Conservation (phyloP, 345 rosid species). For the Euphorbia lathyris region DNA sequence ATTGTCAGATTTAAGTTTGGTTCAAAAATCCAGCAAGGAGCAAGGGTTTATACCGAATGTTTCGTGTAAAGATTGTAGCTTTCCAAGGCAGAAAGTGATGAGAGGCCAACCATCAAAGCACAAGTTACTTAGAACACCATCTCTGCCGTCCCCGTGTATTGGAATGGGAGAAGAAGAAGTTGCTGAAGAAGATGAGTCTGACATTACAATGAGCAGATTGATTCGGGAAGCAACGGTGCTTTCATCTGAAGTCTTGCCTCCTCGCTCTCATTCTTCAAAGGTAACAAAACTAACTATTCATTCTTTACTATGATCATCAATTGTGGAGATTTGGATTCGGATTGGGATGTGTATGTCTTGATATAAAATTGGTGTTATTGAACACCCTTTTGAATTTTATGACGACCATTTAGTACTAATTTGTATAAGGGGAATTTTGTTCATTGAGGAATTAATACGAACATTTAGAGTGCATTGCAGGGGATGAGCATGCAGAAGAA, state of each 20-base stretch:
- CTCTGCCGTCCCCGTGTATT: slow-evolving; percentile 38
- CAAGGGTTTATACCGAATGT: slow-evolving; percentile 4
- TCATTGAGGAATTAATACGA: background rate
- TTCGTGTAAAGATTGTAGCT: slow-evolving; percentile 15
- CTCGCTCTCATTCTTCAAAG: slow-evolving; percentile 25
- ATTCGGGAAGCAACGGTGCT: slow-evolving; percentile 50
- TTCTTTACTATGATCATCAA: too few relatives aligned
- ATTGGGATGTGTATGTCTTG: too few relatives aligned
- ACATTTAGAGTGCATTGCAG: slow-evolving; percentile 12
- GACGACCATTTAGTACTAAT: background rate
- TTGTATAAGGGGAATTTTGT: too few relatives aligned
- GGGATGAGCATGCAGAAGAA: slow-evolving; percentile 31
- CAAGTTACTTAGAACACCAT: slow-evolving; percentile 43
- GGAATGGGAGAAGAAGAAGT: slow-evolving; percentile 27
- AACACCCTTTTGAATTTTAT: background rate
- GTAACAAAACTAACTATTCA: slow-evolving; percentile 34
- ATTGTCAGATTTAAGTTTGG: slow-evolving; percentile 37
- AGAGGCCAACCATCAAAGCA: background rate
- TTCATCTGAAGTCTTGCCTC: slow-evolving; percentile 24
- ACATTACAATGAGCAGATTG: slow-evolving; percentile 55
- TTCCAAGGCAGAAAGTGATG: slow-evolving; percentile 13
- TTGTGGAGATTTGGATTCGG: too few relatives aligned
- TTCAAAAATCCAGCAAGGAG: slow-evolving; percentile 25
- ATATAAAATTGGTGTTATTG: too few relatives aligned
- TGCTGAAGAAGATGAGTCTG: slow-evolving; percentile 40